These are phyloP conservation scores for Podaxis pistillaris DNA, from an alignment of 768 basidiomycete species.

Conservation along the genomic window DNA sequence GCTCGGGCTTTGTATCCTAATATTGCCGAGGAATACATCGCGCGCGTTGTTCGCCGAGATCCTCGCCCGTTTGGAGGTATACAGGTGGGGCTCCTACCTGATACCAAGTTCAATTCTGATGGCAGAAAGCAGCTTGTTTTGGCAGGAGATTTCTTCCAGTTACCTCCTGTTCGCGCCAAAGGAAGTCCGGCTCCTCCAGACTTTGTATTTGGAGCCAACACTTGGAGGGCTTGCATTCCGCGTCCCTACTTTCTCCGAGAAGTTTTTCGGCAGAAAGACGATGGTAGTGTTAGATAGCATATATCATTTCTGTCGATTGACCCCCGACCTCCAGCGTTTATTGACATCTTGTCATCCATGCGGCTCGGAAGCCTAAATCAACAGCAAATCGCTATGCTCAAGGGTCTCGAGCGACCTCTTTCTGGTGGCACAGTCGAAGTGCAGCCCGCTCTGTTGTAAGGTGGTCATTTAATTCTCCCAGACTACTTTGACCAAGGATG, in stretches of 20 bases:
- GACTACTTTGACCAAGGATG: background rate
- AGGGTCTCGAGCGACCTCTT: slow-evolving; percentile 53
- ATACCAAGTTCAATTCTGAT: background rate
- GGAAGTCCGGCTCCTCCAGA: background rate
- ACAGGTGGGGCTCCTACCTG: slow-evolving; percentile 38
- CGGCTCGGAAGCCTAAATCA: slow-evolving; percentile 62
- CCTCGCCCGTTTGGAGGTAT: slow-evolving; percentile 63
- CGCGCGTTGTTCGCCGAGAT: slow-evolving; percentile 38
- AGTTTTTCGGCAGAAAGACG: slow-evolving; percentile 74
- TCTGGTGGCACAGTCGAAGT: slow-evolving; percentile 61
- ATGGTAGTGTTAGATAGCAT: slow-evolving; percentile 30
- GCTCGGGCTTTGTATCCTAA: slow-evolving; percentile 22
- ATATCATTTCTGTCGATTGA: background rate
- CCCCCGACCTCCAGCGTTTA: slow-evolving; percentile 50
- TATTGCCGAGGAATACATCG: slow-evolving; percentile 35
- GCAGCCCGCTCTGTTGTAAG: slow-evolving; percentile 79
- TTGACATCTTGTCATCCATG: slow-evolving; percentile 88
- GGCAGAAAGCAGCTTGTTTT: slow-evolving; percentile 52
- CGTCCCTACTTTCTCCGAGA: slow-evolving; percentile 47
- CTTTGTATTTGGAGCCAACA: slow-evolving; percentile 66
- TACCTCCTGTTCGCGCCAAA: slow-evolving; percentile 65
- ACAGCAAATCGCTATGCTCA: slow-evolving; percentile 55
- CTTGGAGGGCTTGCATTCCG: slow-evolving; percentile 57
- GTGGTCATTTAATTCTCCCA: background rate
- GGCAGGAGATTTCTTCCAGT: slow-evolving; percentile 80